These are phyloP conservation scores for Geosmithia putterillii DNA, from an alignment of 2,329 filamentous ascomycete species.

Conservation along the genomic window DNA sequence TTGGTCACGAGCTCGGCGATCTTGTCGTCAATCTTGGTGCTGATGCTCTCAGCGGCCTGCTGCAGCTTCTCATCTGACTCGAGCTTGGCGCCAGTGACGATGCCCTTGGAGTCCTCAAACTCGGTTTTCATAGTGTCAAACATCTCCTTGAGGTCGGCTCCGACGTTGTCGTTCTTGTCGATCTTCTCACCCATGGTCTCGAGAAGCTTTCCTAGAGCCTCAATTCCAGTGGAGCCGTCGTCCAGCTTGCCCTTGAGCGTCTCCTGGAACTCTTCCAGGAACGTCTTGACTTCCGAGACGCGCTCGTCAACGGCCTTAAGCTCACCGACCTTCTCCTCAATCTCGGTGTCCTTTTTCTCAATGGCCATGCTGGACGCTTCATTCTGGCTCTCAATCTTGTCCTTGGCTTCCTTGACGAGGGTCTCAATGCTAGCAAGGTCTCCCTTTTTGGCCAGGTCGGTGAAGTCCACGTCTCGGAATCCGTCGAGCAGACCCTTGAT, in stretches of 20 bases:
- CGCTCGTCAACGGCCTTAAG: conserved; percentile 59
- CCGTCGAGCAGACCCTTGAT: conserved; percentile 64
- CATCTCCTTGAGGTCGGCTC: conserved; percentile 57
- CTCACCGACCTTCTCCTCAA: conserved; percentile 33
- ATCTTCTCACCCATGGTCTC: conserved; percentile 54
- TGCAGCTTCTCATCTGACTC: conserved; percentile 71
- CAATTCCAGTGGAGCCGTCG: conserved; percentile 60
- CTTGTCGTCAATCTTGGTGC: conserved; percentile 47
- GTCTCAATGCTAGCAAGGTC: conserved; percentile 58
- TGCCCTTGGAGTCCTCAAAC: conserved; percentile 74
- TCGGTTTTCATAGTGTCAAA: conserved; percentile 68
- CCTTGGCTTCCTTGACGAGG: conserved; percentile 60
- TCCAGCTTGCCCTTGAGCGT: conserved; percentile 66
- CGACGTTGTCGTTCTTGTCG: conserved; percentile 41
- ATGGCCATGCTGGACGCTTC: conserved; percentile 67
- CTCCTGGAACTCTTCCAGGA: conserved; percentile 67
- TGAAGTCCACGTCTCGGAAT: conserved; percentile 14
- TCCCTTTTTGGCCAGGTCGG: conserved; percentile 53
- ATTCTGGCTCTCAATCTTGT: conserved; percentile 53
- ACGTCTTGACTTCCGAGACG: conserved; percentile 64
- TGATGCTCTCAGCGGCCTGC: conserved; percentile 39
- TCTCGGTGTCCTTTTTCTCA: conserved; percentile 38
- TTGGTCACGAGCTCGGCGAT: conserved; percentile 71
- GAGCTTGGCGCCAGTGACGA: conserved; percentile 70
- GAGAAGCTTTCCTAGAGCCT: conserved; percentile 59